Evolutionary conservation across 768 basidiomycete genomes (phyloP), one percentile per base, ranked within the genome.

Genomic region (Tricholoma saponaceum): DNA sequence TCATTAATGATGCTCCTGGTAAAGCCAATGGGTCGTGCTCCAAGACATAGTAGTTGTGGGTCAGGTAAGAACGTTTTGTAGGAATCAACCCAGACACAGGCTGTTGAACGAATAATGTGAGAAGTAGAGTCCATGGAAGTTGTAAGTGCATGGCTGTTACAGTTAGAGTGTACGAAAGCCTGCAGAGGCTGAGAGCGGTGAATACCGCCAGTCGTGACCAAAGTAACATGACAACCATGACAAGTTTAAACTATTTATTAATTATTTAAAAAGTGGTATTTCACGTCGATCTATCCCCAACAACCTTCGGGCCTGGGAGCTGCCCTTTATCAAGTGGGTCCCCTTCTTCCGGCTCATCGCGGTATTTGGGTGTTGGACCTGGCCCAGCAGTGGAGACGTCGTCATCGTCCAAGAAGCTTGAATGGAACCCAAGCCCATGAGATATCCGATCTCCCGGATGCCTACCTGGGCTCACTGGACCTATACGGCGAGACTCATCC

Each of bases 371-470:
- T 18, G 73, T 64, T 39, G 62, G 61, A 16, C 68, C 60, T 12
- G 67, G 69, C 20, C 70, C 70, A 23, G 72, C 70, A 6, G 73
- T 71, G 3, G 72, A 70, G 3, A 72, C 66, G 5, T 87, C 86
- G 55, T 92, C 91, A 65, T 95, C 92, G 30, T 90, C 89, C 64
- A 92, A 71, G 76, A 93, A 92, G 43, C 85, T 89, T 20, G 89
- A 84, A 69, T 94, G 90, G 72, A 88, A 87, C 4, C 79, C 83
- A 4, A 83, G 65, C 2, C 74, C 76, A 8, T 74, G 74, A 46
- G 68, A 74, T 49, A 73, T 62, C 23, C 70, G 68, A 20, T 69
- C 67, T 53, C 60, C 65, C 4, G 69, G 72, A 66, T 75, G 70
- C 22, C 79, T 79, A n/a, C 71, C 74, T 30, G 67, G 64, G 30